phyloP scores from a whole-genome alignment of 2,329 filamentous ascomycete species.

The Fusarium drepaniforme region DNA sequence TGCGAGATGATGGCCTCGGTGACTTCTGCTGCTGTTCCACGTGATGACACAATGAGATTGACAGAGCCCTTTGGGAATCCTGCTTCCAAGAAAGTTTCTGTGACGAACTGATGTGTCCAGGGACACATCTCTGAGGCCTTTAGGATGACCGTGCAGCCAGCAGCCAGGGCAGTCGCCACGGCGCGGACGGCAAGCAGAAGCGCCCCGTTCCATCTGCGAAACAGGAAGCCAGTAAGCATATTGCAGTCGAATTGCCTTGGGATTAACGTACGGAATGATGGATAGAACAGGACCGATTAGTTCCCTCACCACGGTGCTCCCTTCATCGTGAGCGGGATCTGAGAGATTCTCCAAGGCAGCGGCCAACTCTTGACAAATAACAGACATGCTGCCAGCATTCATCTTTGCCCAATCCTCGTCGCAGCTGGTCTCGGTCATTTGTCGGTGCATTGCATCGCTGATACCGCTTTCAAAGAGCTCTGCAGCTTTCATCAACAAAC shows the following conservation, averaged over 20 bases:
- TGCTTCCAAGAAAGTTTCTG: neutral
- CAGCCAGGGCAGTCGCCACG: neutral
- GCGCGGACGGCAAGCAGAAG: neutral
- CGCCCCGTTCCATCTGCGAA: neutral
- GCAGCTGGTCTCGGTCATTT: neutral
- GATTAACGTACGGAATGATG: neutral
- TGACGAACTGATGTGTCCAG: neutral
- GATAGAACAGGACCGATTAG: neutral
- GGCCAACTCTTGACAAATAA: neutral
- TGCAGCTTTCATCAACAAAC: neutral
- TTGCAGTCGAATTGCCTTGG: accelerated
- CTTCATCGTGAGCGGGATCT: neutral
- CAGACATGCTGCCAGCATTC: neutral
- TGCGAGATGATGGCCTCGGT: neutral
- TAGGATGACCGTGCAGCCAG: neutral
- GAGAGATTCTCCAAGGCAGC: neutral
- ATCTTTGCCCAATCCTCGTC: neutral
- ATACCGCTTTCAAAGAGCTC: neutral
- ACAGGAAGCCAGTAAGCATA: neutral
- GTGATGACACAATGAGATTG: neutral
- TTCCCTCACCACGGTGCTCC: neutral
- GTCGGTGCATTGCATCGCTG: neutral
- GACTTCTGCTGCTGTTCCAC: neutral
- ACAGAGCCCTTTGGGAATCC: neutral
- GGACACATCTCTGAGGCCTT: neutral